Evolutionary conservation across 768 basidiomycete genomes (phyloP).

Genomic region (Tylopilus balloui): DNA sequence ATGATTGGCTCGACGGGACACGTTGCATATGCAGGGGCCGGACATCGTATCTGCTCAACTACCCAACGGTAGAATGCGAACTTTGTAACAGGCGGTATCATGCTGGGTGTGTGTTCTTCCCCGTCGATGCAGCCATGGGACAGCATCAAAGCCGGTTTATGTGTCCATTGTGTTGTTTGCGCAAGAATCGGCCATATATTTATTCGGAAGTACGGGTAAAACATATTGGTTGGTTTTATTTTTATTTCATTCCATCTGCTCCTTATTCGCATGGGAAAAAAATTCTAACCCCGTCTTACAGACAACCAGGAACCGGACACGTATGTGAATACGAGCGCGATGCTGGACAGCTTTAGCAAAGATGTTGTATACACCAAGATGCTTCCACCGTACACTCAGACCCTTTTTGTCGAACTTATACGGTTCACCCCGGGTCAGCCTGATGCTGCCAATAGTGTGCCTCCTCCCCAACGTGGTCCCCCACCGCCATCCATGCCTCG

Average conservation of each 20-base stretch:
- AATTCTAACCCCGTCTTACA: slow-evolving; percentile 16
- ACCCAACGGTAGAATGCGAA: slow-evolving; percentile 64
- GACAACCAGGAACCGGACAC: slow-evolving; percentile 49
- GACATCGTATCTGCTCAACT: slow-evolving; percentile 53
- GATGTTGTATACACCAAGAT: slow-evolving; percentile 67
- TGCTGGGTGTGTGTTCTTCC: slow-evolving; percentile 71
- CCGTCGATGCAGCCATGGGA: slow-evolving; percentile 38
- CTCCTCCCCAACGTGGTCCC: slow-evolving; percentile 14
- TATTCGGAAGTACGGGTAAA: slow-evolving; percentile 75
- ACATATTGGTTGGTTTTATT: slow-evolving; percentile 46
- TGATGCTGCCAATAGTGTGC: slow-evolving; percentile 19
- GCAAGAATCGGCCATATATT: slow-evolving; percentile 65
- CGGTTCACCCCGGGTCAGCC: slow-evolving; percentile 35
- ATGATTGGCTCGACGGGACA: slow-evolving; percentile 69
- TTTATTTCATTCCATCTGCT: not conserved
- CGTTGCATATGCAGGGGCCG: slow-evolving; percentile 78
- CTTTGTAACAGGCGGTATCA: slow-evolving; percentile 66
- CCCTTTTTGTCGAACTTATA: slow-evolving; percentile 72
- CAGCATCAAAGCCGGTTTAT: slow-evolving; percentile 43
- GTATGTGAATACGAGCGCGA: slow-evolving; percentile 68
- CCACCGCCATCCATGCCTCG: slow-evolving; percentile 18
- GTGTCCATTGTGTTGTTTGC: slow-evolving; percentile 75
- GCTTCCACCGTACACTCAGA: slow-evolving; percentile 57
- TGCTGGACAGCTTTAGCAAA: slow-evolving; percentile 71
- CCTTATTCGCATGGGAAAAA: not conserved